Percentiles rank a stretch among this genome's conserved stretches.
Evolutionary conservation across 352 stramenopile species (phyloP).

Genomic region (Blastocystis sp.): DNA sequence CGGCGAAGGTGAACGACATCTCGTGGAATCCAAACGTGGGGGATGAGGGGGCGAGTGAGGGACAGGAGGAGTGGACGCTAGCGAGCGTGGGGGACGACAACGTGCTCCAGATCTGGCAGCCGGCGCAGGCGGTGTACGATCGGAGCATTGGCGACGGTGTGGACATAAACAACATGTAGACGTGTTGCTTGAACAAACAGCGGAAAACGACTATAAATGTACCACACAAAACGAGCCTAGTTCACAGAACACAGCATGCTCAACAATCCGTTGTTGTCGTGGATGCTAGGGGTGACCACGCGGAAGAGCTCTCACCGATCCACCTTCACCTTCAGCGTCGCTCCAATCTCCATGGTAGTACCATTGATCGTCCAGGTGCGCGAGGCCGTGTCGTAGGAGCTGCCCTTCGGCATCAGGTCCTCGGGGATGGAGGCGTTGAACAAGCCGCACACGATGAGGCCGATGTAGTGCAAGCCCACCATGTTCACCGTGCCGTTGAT

Average conservation of each 20-base stretch:
- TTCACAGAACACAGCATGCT: constrained; percentile 55
- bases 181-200: not conserved
- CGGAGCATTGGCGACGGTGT: constrained; percentile 5
- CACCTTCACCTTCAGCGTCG: constrained; percentile 38
- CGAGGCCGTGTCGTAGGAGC: constrained; percentile 33
- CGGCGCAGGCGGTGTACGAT: constrained; percentile 48
- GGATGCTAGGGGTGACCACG: constrained; percentile 29
- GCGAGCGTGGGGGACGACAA: constrained; percentile 97
- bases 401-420: constrained; percentile 39
- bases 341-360: not conserved
- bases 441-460: constrained; percentile 57
- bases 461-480: constrained; percentile 51
- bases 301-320: constrained; percentile 11
- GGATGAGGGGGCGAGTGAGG: not conserved
- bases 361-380: constrained; percentile 14
- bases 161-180: constrained; percentile 50
- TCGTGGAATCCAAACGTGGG: constrained; percentile 85
- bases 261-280: constrained; percentile 67
- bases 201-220: constrained; percentile 7
- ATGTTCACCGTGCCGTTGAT: constrained; percentile 65
- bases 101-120: constrained; percentile 84
- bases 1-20: constrained; percentile 94
- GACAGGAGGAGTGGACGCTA: constrained; percentile 86
- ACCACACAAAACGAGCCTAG: constrained; percentile 14
- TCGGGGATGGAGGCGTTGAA: constrained; percentile 69